A percentile compares a stretch with the other conserved stretches of the same genome.
Evolutionary conservation across 2,329 filamentous ascomycete genomes (phyloP).

Genomic region (Penicillium fuscoglaucum): DNA sequence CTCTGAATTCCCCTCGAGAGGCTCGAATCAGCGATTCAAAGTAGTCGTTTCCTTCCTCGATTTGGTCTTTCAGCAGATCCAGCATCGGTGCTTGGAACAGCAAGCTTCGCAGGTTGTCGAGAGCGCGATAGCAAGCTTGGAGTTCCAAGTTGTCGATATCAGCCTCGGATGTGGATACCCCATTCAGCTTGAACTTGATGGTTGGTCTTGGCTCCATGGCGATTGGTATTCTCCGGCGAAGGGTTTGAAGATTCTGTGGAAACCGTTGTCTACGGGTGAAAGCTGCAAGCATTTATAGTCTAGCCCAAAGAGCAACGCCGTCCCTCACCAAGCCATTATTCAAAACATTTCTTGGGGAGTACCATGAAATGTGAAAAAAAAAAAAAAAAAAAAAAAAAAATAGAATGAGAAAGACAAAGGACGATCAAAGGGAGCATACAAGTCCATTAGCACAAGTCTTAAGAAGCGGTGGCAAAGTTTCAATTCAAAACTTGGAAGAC

Average conservation of each 20-base stretch:
- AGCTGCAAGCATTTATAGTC: background rate
- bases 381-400: background rate
- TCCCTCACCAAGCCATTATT: background rate
- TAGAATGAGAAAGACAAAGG: background rate
- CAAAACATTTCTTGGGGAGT: background rate
- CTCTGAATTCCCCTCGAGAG: background rate
- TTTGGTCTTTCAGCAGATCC: background rate
- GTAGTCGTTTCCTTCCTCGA: constrained; percentile 3
- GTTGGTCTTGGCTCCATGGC: background rate
- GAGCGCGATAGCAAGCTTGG: constrained; percentile 4
- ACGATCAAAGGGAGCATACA: background rate
- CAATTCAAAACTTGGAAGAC: background rate
- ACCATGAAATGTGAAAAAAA: background rate
- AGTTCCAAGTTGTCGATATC: constrained; percentile 3
- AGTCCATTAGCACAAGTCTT: background rate
- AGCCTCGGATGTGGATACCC: background rate
- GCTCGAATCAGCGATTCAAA: constrained; percentile 3
- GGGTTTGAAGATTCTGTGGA: background rate
- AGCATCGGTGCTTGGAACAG: constrained; percentile 7
- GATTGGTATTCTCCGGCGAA: background rate
- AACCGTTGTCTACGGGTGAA: background rate
- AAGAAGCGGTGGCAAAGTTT: background rate
- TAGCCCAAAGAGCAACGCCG: background rate
- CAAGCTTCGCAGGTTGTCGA: constrained; percentile 6
- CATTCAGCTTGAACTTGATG: constrained; percentile 8